phyloP scores from a whole-genome alignment of 192 early-diverging fungal genomes.

The Helicostylum pulchrum region DNA sequence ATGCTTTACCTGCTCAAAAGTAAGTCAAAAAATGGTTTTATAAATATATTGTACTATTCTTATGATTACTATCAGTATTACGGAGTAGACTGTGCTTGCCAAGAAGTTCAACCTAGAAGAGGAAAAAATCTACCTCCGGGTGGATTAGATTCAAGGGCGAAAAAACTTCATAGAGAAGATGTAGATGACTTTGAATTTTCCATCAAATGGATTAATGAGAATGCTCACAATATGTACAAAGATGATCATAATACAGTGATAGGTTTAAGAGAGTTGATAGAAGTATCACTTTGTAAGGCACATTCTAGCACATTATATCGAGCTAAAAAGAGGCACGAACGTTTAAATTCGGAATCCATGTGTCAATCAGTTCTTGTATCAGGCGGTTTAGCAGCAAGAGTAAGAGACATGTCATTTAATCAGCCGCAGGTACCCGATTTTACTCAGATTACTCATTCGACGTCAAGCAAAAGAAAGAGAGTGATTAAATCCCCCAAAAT shows the following conservation, averaged over 20 bases:
- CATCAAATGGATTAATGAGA: constrained; percentile 26
- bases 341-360: neutral
- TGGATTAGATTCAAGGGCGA: constrained; percentile 36
- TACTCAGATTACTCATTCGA: constrained; percentile 9
- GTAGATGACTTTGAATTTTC: constrained; percentile 36
- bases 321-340: constrained; percentile 33
- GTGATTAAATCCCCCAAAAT: neutral
- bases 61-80: constrained; percentile 20
- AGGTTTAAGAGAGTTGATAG: constrained; percentile 17
- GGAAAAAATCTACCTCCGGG: constrained; percentile 35
- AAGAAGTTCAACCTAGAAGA: constrained; percentile 31
- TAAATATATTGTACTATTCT: neutral
- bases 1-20: constrained; percentile 38
- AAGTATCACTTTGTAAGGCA: constrained; percentile 41
- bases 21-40: neutral
- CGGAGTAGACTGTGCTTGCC: constrained; percentile 28
- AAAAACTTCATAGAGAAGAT: constrained; percentile 29
- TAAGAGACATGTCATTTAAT: constrained; percentile 10
- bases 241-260: constrained; percentile 22
- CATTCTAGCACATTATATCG: constrained; percentile 37
- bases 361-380: neutral
- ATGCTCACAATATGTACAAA: constrained; percentile 32
- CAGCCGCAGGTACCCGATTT: constrained; percentile 6
- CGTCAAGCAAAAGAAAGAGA: constrained; percentile 23
- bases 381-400: constrained; percentile 24